Percentiles rank a stretch among this genome's conserved stretches.
These are phyloP conservation scores for Hypoxylon sp. DNA, from an alignment of 2,329 filamentous ascomycete species.

Conservation along the genomic window DNA sequence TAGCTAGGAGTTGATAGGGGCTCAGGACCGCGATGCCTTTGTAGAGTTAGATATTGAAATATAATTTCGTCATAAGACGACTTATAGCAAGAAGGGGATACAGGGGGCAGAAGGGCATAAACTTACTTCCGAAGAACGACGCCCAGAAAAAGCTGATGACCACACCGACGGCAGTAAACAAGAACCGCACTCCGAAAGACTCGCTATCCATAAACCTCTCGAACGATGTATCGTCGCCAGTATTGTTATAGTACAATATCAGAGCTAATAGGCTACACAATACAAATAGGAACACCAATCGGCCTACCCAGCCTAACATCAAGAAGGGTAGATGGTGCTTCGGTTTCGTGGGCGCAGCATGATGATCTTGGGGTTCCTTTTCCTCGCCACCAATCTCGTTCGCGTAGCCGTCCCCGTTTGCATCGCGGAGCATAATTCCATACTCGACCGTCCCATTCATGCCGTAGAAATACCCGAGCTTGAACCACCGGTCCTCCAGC, in stretches of 20 bases:
- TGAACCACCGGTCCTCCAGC: conserved; percentile 47
- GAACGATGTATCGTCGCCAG: conserved; percentile 56
- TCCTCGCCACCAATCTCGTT: conserved; percentile 6
- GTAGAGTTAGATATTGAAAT: conserved; percentile 3
- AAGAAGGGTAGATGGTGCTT: conserved; percentile 52
- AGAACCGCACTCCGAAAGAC: conserved; percentile 58
- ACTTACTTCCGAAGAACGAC: conserved; percentile 57
- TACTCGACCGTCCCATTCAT: conserved; percentile 50
- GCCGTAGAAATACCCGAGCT: conserved; percentile 51
- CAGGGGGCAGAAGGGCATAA: not conserved
- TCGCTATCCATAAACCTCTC: conserved; percentile 60
- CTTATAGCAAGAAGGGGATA: not conserved
- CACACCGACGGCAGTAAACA: conserved; percentile 60
- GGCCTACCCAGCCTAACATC: conserved; percentile 50
- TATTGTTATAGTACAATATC: conserved; percentile 58
- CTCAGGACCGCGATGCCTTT: conserved; percentile 56
- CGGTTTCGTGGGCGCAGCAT: conserved; percentile 23
- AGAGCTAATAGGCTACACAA: conserved; percentile 53
- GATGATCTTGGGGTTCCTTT: conserved; percentile 28
- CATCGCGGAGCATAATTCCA: conserved; percentile 48
- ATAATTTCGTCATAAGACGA: not conserved
- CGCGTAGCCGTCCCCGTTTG: conserved; percentile 1
- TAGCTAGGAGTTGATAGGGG: conserved; percentile 57
- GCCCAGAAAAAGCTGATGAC: conserved; percentile 58
- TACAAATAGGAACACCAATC: conserved; percentile 49